Percentiles rank a stretch among this genome's conserved stretches.
Evolutionary conservation across 352 stramenopile genomes (phyloP).

Genomic region (Thalassiosira livingstoniorum): DNA sequence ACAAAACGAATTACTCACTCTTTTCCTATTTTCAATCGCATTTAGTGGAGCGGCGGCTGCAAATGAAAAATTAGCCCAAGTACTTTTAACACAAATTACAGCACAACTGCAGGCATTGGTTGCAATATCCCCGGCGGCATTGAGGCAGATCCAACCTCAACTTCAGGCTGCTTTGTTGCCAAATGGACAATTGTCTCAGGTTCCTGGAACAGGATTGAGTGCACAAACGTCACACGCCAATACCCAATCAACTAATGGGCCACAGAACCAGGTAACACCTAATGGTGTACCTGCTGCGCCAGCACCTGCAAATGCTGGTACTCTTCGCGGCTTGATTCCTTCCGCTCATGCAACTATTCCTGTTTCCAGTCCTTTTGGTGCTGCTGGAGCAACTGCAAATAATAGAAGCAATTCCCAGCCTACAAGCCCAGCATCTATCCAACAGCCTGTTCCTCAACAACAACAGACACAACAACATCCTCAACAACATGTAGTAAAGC

Average conservation of each 20-base stretch:
- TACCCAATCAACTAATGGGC: neutral
- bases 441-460: neutral
- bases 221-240: neutral
- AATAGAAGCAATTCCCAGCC: neutral
- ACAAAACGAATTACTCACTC: too few relatives aligned
- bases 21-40: too few relatives aligned
- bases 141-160: conserved; percentile 40
- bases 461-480: neutral
- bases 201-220: neutral
- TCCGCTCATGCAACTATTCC: neutral
- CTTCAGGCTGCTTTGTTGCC: conserved; percentile 16
- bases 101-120: conserved; percentile 38
- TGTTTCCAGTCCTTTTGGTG: neutral
- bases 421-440: neutral
- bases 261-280: neutral
- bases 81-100: conserved; percentile 38
- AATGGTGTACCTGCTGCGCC: neutral
- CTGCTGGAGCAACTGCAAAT: neutral
- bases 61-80: conserved; percentile 37
- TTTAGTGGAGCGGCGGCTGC: neutral
- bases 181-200: neutral
- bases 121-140: conserved; percentile 21
- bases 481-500: too few relatives aligned
- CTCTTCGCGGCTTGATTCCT: neutral
- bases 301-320: neutral